Percentiles rank a stretch among this genome's conserved stretches.
These are phyloP conservation scores for Leccinum broughii DNA, from an alignment of 768 basidiomycete genomes.

Conservation along the genomic window DNA sequence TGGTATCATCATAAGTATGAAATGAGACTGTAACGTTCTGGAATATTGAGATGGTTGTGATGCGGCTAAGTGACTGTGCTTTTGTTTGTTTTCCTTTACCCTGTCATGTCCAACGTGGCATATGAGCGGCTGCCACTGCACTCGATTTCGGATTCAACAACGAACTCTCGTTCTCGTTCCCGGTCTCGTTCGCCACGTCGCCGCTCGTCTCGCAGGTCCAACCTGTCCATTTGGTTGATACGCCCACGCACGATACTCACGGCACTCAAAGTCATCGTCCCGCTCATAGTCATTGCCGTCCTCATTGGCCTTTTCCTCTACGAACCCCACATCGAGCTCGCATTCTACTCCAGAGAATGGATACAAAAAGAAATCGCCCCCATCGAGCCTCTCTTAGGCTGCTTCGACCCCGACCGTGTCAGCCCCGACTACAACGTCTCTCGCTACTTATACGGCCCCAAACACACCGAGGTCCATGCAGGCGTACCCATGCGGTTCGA, in stretches of 20 bases:
- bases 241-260: slow-evolving; percentile 40
- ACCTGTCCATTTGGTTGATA: slow-evolving; percentile 21
- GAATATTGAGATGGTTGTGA: no score
- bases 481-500: slow-evolving; percentile 78
- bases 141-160: slow-evolving; percentile 34
- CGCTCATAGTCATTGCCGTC: slow-evolving; percentile 38
- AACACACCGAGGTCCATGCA: slow-evolving; percentile 71
- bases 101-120: slow-evolving; percentile 39
- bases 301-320: slow-evolving; percentile 57
- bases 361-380: slow-evolving; percentile 68
- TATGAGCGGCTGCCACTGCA: slow-evolving; percentile 56
- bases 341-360: slow-evolving; percentile 79
- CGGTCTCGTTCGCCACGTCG: slow-evolving; percentile 30
- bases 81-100: neutral
- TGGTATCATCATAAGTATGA: no score
- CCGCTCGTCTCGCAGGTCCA: slow-evolving; percentile 29
- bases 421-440: slow-evolving; percentile 70
- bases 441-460: slow-evolving; percentile 60
- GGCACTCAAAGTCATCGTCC: slow-evolving; percentile 48
- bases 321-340: slow-evolving; percentile 85
- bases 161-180: slow-evolving; percentile 22
- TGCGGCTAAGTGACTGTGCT: no score
- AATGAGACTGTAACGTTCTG: no score
- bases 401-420: slow-evolving; percentile 64
- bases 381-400: slow-evolving; percentile 64